Conservation (phyloP, 352 stramenopile species). For the Phytophthora agathidicida region DNA sequence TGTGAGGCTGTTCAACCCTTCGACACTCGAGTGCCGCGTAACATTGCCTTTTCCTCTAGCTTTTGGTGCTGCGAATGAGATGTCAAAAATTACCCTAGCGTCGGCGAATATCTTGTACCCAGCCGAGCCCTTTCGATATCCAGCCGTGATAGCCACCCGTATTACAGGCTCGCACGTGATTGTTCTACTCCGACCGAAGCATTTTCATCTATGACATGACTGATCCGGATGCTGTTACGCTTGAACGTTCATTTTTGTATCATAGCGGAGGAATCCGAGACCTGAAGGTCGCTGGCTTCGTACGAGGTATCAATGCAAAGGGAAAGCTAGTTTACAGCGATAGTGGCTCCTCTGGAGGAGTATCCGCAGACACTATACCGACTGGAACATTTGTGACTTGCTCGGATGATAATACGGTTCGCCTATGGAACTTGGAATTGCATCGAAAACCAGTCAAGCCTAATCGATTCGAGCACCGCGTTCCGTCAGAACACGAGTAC, state of each 20-base stretch:
- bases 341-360: constrained; percentile 16
- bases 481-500: constrained; percentile 21
- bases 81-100: not conserved
- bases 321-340: constrained; percentile 63
- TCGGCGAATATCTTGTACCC: constrained; percentile 45
- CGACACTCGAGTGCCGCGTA: constrained; percentile 70
- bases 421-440: constrained; percentile 86
- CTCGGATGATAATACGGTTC: constrained; percentile 86
- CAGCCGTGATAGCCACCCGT: constrained; percentile 60
- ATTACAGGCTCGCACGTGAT: constrained; percentile 68
- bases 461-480: constrained; percentile 32
- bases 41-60: constrained; percentile 82
- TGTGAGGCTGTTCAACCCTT: constrained; percentile 75
- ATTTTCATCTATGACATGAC: constrained; percentile 81
- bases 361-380: constrained; percentile 35
- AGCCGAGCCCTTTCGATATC: constrained; percentile 58
- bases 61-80: constrained; percentile 53
- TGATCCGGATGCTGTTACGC: constrained; percentile 47
- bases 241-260: constrained; percentile 82
- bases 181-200: constrained; percentile 81
- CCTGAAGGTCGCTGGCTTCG: constrained; percentile 56
- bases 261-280: constrained; percentile 78
- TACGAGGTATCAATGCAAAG: constrained; percentile 58
- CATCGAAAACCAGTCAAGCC: constrained; percentile 47
- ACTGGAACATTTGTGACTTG: constrained; percentile 83